Evolutionary conservation across 345 rosid species (phyloP).

Genomic region (Arabidopsis arenosa): DNA sequence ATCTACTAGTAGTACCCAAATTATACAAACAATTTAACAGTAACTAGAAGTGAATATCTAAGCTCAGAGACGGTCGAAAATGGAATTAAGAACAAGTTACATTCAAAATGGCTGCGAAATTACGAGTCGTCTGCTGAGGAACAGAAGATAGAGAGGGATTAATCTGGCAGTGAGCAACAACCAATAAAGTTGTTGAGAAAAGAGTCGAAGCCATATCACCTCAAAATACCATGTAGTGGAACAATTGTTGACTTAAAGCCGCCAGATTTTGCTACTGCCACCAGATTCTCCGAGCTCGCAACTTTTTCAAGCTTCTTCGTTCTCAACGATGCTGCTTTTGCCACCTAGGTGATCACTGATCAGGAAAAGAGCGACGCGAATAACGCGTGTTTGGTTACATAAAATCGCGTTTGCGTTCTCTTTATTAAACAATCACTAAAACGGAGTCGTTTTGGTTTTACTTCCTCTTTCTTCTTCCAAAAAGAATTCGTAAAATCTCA

Average conservation of each 20-base stretch:
- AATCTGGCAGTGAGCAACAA: slow-evolving; percentile 49
- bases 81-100: slow-evolving; percentile 45
- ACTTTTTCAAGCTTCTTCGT: slow-evolving; percentile 22
- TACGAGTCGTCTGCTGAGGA: slow-evolving; percentile 38
- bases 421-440: slow-evolving; percentile 5
- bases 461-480: neutral
- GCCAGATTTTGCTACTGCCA: slow-evolving; percentile 8
- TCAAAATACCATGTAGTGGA: neutral
- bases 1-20: neutral
- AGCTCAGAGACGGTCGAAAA: slow-evolving; percentile 3
- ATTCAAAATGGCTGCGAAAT: slow-evolving; percentile 45
- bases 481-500: slow-evolving; percentile 15
- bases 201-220: slow-evolving; percentile 54
- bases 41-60: slow-evolving; percentile 5
- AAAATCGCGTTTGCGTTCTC: slow-evolving; percentile 23
- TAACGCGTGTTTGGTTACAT: neutral
- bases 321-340: slow-evolving; percentile 12
- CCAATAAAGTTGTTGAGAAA: slow-evolving; percentile 47
- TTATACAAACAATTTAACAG: neutral
- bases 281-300: slow-evolving; percentile 28
- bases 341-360: too few relatives aligned
- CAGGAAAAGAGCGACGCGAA: too few relatives aligned
- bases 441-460: neutral
- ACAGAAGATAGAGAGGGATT: slow-evolving; percentile 38
- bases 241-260: neutral